Evolutionary conservation across 2,329 filamentous ascomycete genomes (phyloP).

Genomic region (Penicillium sp.): DNA sequence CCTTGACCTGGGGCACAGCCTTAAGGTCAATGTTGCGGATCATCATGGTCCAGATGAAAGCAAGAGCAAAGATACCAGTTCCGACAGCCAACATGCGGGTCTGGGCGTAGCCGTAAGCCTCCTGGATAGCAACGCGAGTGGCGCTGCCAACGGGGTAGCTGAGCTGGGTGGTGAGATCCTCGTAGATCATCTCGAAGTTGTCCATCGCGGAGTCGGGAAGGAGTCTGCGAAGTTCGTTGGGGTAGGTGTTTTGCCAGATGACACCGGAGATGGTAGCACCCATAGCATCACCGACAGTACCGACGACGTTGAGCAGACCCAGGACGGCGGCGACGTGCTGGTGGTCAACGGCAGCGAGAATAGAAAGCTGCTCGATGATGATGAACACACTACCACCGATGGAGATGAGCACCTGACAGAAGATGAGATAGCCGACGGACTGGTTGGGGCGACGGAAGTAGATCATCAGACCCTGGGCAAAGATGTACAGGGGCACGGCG

Average conservation of each 20-base stretch:
- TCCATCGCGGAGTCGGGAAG: slow-evolving; percentile 38
- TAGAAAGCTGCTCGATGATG: slow-evolving; percentile 56
- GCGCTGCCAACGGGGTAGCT: slow-evolving; percentile 45
- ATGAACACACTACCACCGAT: slow-evolving; percentile 55
- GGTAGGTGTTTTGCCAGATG: slow-evolving; percentile 62
- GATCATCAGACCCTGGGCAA: slow-evolving; percentile 59
- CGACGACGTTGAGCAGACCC: slow-evolving; percentile 57
- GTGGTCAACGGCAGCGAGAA: slow-evolving; percentile 57
- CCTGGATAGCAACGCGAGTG: slow-evolving; percentile 57
- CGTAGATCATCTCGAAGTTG: slow-evolving; percentile 18
- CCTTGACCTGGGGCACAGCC: slow-evolving; percentile 50
- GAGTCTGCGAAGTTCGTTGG: slow-evolving; percentile 44
- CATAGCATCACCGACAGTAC: slow-evolving; percentile 56
- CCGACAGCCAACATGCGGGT: slow-evolving; percentile 55
- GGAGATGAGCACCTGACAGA: slow-evolving; percentile 61
- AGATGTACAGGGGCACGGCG: slow-evolving; percentile 54
- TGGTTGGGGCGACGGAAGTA: slow-evolving; percentile 52
- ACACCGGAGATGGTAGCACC: slow-evolving; percentile 58
- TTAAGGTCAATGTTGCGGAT: slow-evolving; percentile 54
- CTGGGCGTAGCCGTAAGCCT: slow-evolving; percentile 60
- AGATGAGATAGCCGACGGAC: slow-evolving; percentile 55
- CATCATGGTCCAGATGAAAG: slow-evolving; percentile 47
- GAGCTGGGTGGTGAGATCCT: slow-evolving; percentile 13
- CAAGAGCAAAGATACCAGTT: slow-evolving; percentile 44
- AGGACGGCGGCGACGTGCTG: slow-evolving; percentile 58